Evolutionary conservation across 1,284 basidiomycete species (phyloP).

Genomic region (Trichosporon inkin): DNA sequence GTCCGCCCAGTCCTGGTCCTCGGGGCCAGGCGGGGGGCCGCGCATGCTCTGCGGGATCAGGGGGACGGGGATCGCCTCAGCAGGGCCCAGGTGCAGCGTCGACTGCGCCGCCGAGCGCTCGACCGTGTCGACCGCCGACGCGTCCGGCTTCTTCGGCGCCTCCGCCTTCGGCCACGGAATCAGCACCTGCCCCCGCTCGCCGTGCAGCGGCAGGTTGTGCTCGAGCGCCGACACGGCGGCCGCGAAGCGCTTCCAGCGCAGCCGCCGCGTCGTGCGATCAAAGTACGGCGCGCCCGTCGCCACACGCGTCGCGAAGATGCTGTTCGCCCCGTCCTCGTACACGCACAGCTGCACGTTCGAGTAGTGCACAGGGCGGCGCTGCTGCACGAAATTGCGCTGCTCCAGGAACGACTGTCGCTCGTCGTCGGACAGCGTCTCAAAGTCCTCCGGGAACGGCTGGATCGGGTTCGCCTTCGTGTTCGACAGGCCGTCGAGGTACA

Average conservation of each 20-base stretch:
- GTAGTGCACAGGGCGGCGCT: constrained; percentile 43
- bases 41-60: constrained; percentile 27
- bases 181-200: constrained; percentile 22
- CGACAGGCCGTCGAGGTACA: constrained; percentile 42
- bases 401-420: constrained; percentile 26
- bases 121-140: constrained; percentile 24
- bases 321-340: constrained; percentile 28
- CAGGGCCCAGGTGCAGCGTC: constrained; percentile 19
- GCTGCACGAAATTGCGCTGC: constrained; percentile 31
- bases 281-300: constrained; percentile 34
- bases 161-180: constrained; percentile 35
- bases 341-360: constrained; percentile 47
- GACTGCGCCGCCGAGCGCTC: constrained; percentile 10
- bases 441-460: constrained; percentile 32
- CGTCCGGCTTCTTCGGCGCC: constrained; percentile 7
- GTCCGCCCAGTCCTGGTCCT: constrained; percentile 28
- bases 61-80: constrained; percentile 10
- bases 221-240: constrained; percentile 28
- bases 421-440: constrained; percentile 26
- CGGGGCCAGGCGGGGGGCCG: constrained; percentile 22
- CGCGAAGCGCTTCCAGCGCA: constrained; percentile 39
- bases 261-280: constrained; percentile 25
- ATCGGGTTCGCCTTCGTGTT: constrained; percentile 35
- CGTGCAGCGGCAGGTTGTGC: constrained; percentile 14
- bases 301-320: constrained; percentile 42